Percentiles rank a stretch among this genome's conserved stretches.
Evolutionary conservation across 495 filamentous ascomycete genomes (phyloP).

Genomic region (Bacidia rubella): DNA sequence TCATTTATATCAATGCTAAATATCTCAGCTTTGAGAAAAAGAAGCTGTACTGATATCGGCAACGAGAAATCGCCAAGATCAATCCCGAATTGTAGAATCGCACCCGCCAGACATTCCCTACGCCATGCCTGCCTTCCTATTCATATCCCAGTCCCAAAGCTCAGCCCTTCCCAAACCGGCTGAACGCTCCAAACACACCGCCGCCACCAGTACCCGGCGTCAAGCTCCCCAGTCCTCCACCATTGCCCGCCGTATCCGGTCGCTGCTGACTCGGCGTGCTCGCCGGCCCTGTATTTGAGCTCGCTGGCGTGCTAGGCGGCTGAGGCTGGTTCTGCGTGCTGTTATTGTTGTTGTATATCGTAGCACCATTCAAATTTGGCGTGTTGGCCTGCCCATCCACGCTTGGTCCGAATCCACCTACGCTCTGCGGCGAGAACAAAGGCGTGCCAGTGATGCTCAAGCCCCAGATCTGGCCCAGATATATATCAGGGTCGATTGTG

Average conservation of each 20-base stretch:
- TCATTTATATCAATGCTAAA: too few relatives aligned
- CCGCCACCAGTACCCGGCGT: constrained; percentile 52
- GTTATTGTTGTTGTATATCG: constrained; percentile 28
- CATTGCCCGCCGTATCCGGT: constrained; percentile 2
- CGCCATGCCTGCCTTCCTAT: background rate
- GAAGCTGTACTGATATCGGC: too few relatives aligned
- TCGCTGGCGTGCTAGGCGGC: constrained; percentile 62
- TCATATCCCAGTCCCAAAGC: background rate
- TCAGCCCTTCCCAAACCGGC: constrained; percentile 19
- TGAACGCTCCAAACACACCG: constrained; percentile 39
- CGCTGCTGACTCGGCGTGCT: constrained; percentile 34
- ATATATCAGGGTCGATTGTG: constrained; percentile 56
- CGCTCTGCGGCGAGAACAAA: constrained; percentile 17
- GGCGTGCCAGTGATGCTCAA: constrained; percentile 40
- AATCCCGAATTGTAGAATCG: background rate
- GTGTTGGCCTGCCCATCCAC: constrained; percentile 27
- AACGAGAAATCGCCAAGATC: constrained; percentile 3
- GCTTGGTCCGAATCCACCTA: constrained; percentile 19
- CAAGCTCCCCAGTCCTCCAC: constrained; percentile 42
- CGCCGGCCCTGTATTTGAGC: constrained; percentile 34
- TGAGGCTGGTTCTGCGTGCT: constrained; percentile 23
- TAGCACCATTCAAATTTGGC: constrained; percentile 44
- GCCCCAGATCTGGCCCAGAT: constrained; percentile 79
- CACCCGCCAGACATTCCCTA: too few relatives aligned
- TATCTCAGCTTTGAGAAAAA: too few relatives aligned